A percentile compares a stretch with the other conserved stretches of the same genome.
These are phyloP conservation scores for Tuber magnatum DNA, from an alignment of 495 filamentous ascomycete genomes.

Conservation along the genomic window DNA sequence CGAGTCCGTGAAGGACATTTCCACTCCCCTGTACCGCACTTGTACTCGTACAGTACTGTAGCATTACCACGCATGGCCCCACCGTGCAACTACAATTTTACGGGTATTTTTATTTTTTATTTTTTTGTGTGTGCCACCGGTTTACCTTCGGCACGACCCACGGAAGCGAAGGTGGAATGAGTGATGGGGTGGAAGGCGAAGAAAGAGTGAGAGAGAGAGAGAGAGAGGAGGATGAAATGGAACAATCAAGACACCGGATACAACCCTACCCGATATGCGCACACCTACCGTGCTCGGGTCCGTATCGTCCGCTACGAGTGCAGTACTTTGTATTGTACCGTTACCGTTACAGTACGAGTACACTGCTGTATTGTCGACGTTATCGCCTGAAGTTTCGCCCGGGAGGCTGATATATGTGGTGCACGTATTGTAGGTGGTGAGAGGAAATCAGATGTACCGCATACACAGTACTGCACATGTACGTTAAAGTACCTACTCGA, in stretches of 20 bases:
- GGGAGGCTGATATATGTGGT: conserved; percentile 9
- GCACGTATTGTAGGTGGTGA: conserved; percentile 19
- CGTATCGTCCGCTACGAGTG: conserved; percentile 18
- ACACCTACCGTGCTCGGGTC: background rate
- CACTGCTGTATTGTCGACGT: conserved; percentile 20
- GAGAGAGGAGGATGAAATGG: background rate
- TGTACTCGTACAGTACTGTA: too few species aligned
- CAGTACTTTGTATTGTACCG: too few species aligned
- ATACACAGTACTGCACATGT: conserved; percentile 25
- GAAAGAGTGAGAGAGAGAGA: too few species aligned
- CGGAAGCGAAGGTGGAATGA: background rate
- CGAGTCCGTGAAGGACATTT: conserved; percentile 22
- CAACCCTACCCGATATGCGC: too few species aligned
- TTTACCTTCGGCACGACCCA: background rate
- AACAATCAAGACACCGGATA: background rate
- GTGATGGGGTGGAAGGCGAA: background rate
- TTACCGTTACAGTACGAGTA: too few species aligned
- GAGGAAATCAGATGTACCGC: conserved; percentile 12
- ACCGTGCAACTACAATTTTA: background rate
- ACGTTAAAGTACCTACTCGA: too few species aligned
- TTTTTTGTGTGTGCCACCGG: conserved; percentile 23
- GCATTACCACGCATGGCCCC: background rate
- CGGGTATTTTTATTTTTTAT: background rate
- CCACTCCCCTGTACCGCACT: background rate
- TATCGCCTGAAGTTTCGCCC: conserved; percentile 11